These are phyloP conservation scores for Colletotrichum sp. DNA, from an alignment of 2,329 filamentous ascomycete genomes.

Conservation along the genomic window DNA sequence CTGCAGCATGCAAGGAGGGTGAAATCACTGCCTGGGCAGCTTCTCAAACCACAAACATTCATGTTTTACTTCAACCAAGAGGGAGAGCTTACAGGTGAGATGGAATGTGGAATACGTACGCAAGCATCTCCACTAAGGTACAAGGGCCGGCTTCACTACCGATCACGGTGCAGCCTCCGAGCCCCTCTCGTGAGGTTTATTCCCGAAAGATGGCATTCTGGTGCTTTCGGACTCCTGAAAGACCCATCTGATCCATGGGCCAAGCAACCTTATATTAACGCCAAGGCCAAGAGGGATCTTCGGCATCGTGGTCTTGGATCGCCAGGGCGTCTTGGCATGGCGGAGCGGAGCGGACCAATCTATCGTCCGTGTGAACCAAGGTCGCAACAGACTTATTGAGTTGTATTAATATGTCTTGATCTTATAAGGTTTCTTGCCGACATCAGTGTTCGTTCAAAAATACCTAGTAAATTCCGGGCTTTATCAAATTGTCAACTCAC, in stretches of 20 bases:
- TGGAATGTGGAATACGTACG: background rate
- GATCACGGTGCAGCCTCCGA: background rate
- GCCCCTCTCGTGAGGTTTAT: background rate
- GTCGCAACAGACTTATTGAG: background rate
- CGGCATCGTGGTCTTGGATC: constrained; percentile 2
- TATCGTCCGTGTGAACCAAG: background rate
- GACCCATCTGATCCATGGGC: background rate
- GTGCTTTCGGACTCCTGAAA: background rate
- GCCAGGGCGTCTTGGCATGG: background rate
- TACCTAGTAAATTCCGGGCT: too few relatives aligned
- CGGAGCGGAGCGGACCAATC: background rate
- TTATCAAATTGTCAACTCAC: too few relatives aligned
- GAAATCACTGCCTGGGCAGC: background rate
- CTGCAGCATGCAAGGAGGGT: background rate
- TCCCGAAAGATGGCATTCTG: background rate
- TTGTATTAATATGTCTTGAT: background rate
- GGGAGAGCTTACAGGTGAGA: background rate
- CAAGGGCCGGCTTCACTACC: background rate
- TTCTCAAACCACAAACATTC: background rate
- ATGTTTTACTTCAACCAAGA: background rate
- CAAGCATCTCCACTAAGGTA: background rate
- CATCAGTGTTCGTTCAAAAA: too few relatives aligned
- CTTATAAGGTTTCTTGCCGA: background rate
- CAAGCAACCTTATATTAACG: constrained; percentile 8
- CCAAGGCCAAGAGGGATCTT: background rate